phyloP scores from a whole-genome alignment of 2,329 filamentous ascomycete genomes.

The Acrodontium crateriforme region DNA sequence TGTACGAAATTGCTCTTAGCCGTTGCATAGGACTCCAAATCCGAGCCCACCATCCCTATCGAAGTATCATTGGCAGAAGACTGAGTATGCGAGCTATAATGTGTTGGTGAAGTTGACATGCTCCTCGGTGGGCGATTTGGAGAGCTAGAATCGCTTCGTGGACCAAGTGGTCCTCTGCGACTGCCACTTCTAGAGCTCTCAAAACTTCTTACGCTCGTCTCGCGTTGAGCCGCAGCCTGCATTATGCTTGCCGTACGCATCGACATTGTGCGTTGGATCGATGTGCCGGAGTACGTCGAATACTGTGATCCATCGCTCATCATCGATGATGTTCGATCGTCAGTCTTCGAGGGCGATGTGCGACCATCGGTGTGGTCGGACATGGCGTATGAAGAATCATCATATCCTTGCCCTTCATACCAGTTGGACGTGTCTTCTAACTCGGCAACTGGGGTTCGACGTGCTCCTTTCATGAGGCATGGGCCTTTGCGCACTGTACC shows the following conservation, averaged over 20 bases:
- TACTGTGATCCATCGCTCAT: conserved; percentile 39
- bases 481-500: conserved; percentile 15
- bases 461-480: conserved; percentile 10
- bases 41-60: conserved; percentile 8
- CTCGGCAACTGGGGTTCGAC: conserved; percentile 7
- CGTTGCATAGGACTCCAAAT: conserved; percentile 38
- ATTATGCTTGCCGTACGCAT: conserved; percentile 30
- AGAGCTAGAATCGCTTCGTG: no score
- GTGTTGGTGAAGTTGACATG: conserved; percentile 17
- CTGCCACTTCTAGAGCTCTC: no score
- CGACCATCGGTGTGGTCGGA: conserved; percentile 22
- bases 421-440: conserved; percentile 15
- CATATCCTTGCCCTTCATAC: conserved; percentile 10
- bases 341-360: conserved; percentile 36
- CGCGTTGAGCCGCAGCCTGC: conserved; percentile 12
- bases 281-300: conserved; percentile 29
- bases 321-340: conserved; percentile 43
- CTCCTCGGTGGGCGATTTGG: conserved; percentile 15
- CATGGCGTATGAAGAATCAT: conserved; percentile 7
- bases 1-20: conserved; percentile 36
- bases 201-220: no score
- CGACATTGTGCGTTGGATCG: conserved; percentile 31
- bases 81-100: conserved; percentile 8
- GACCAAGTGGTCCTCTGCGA: no score
- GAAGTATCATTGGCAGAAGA: conserved; percentile 7